Base-by-base conservation (phyloP, 164 flowering plant genomes). In the Chimonanthus praecox region DNA sequence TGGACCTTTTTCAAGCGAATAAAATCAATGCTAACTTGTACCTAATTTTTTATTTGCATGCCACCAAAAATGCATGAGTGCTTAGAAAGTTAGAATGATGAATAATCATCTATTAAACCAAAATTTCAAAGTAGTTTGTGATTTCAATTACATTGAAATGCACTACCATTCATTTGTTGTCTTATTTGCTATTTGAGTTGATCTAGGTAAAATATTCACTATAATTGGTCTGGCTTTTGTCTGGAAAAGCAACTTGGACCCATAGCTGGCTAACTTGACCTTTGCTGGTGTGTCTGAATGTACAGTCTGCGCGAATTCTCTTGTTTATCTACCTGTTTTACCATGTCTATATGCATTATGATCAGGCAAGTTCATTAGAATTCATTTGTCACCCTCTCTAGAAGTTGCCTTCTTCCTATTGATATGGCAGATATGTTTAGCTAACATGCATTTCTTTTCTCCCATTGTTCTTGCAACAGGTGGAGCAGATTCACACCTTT, bases 231-330 rank as follows among this genome's bases (percentile, higher is more conserved):
- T 33, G 33, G 33, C 33, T 33, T 33, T 54, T 54, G 60, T 54
- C 60, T 54, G 8, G 60, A 13, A 0, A 54, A 7, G 60, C 16
- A 5, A 54, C 60, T 54, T 54, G 60, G n/a, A n/a, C 60, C 60
- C 11, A 10, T 54, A 15, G 16, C 60, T 54, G 11, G 8, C 4
- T 54, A n/a, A 5, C 60, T 54, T 49, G 72, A 33, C 33, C 15
- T 5, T 15, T 49, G 63, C 72, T 75, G 50, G 47, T 49, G 9
- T 68, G 44, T 7, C 47, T 7, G 45, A 66, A 11, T 74, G 43
- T 87, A 88, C 97, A 95, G 99, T 85, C 85, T 76, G 99, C 97
- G 5, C 85, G 99, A 82, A 76, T 95, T 74, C 80, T 93, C 72
- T 81, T 93, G 82, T 95, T 95, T 66, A 73, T 77, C 44, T 93